These are phyloP conservation scores for Starmerella bombicola DNA, from an alignment of 805 yeast genomes.

Conservation along the genomic window DNA sequence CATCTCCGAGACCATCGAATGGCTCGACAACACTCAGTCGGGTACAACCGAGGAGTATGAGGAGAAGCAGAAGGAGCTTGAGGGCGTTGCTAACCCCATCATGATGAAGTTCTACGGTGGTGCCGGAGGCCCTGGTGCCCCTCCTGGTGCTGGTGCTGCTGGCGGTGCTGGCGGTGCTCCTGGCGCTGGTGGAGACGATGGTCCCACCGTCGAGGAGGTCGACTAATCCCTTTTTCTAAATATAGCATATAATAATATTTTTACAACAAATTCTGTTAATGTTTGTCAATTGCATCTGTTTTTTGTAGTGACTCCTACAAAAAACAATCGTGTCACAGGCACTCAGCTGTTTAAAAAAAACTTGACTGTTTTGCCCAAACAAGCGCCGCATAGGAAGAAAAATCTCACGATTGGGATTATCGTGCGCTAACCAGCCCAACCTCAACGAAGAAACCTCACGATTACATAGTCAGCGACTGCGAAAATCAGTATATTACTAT, in stretches of 20 bases:
- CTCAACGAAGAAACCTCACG: too few relatives aligned
- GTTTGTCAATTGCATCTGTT: not conserved
- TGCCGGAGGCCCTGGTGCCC: conserved; percentile 64
- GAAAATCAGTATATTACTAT: too few relatives aligned
- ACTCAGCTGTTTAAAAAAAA: too few relatives aligned
- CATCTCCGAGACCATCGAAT: conserved; percentile 30
- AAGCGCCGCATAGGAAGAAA: too few relatives aligned
- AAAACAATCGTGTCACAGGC: too few relatives aligned
- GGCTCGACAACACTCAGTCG: conserved; percentile 90
- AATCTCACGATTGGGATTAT: too few relatives aligned
- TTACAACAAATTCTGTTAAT: not conserved
- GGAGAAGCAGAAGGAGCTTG: conserved; percentile 92
- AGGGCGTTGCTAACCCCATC: conserved; percentile 89
- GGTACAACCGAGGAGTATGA: conserved; percentile 85
- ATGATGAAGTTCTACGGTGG: conserved; percentile 89
- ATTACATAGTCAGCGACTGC: too few relatives aligned
- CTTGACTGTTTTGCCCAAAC: too few relatives aligned
- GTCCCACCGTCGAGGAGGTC: conserved; percentile 76
- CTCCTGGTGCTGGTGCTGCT: conserved; percentile 56
- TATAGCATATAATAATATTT: not conserved
- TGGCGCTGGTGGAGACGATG: conserved; percentile 33
- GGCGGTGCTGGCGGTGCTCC: conserved; percentile 41
- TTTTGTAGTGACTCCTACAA: too few relatives aligned
- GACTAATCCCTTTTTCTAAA: conserved; percentile 35
- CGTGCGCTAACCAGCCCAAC: too few relatives aligned